Evolutionary conservation across 495 filamentous ascomycete species (phyloP), one percentile per base, ranked within the genome.

Genomic region (Penicillium riverlandense): DNA sequence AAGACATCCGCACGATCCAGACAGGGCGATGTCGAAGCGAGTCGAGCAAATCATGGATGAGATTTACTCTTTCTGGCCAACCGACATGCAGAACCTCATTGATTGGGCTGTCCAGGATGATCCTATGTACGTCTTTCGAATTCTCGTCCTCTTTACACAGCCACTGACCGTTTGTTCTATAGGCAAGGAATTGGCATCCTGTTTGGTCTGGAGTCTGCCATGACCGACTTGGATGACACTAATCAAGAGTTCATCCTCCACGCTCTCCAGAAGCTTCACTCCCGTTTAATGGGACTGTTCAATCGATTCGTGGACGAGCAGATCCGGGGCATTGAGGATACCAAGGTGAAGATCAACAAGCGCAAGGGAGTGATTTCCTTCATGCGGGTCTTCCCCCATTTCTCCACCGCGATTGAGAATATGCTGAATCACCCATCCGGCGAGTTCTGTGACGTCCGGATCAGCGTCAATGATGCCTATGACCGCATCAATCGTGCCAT

Each of bases 311-410:
- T 96, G 22, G 92, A 97, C 58, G 88, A 95, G 47, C 91, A 97
- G 54, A 83, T 96, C 35, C 85, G 86, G 22, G 90, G 88, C 27
- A 95, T 97, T 48, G 91, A 97, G 63, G 91, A 97, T 44, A 96
- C 90, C n/a, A 96, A 96, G 65, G 91, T 97, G 53, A 96, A 95
- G 65, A 86, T 96, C 65, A 96, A 96, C 71, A 97, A 96, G 72
- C 83, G 91, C 46, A 96, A 94, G 65, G 91, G 91, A 11, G 88
- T 97, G 49, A 96, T 96, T 53, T 81, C 79, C 8, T 96, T 97
- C 62, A 89, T 96, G 68, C 83, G 88, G 38, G 84, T 88, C 33
- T 96, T 97, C 71, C 91, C 91, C 0, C 74, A 85, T 49, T 95
- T 95, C 66, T 82, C 80, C 11, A 62, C 76, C 2, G 82, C 85